Evolutionary conservation across 805 yeast species (phyloP), one percentile per base, ranked within the genome.

Genomic region (Wickerhamiella brachini): DNA sequence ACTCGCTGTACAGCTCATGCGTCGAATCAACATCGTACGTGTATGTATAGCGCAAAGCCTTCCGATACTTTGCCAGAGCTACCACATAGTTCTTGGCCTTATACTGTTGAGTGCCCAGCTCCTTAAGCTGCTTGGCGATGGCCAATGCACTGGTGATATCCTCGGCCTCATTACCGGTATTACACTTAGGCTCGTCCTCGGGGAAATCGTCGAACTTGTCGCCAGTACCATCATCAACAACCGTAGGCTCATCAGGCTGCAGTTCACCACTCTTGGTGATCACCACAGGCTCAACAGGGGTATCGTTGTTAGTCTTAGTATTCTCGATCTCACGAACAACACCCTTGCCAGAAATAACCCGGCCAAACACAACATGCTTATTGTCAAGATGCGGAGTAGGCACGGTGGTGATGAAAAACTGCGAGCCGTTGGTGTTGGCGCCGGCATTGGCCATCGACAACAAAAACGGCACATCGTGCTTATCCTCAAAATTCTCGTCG

Each of bases 321-420:
- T 67, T 67, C 70, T 88, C 95, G 63, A 93, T 79, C 67, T 77
- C 74, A 57, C 74, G 69, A 51, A 90, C 85, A 48, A 87, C 78
- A 57, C 89, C 95, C 72, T 80, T 74, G 48, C 97, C 97, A 45
- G 68, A 72, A 41, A 87, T 52, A 51, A 93, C 96, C 71, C 86
- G 86, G 58, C 98, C 98, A 63, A 93, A 93, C 43, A 93, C 98
- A 64, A 93, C 98, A 69, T 93, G 98, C 60, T 73, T 80, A 57
- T 93, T 93, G 64, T 93, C 87, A 64, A 93, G 78, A 97, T 97
- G 93, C 47, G 82, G 71, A 51, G 96, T 86, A 38, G 78, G 75
- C 21, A 84, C 95, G 24, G 97, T 89, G 63, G 95, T 88, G 71
- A 93, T 83, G 77, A 89, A 89, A 67, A 89, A 89, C 70, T 88